A percentile compares a stretch with the other conserved stretches of the same genome.
phyloP scores from a whole-genome alignment of 1,284 basidiomycete genomes.

The Rhodotorula mucilaginosa region DNA sequence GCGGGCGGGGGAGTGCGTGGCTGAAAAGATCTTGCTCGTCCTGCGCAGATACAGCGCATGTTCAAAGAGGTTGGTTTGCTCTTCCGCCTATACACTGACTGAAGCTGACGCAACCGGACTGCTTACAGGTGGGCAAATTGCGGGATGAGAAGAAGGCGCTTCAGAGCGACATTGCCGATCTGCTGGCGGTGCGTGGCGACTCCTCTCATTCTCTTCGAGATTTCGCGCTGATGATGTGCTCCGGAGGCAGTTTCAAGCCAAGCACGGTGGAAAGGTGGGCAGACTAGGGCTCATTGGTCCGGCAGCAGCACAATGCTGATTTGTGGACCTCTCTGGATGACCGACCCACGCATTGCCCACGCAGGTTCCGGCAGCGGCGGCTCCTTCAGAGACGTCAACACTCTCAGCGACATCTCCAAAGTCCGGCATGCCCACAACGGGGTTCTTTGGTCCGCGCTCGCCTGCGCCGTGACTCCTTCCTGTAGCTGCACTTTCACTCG shows the following conservation, averaged over 20 bases:
- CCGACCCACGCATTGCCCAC: not conserved
- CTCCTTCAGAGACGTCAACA: not conserved
- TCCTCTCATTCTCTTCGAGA: too few relatives aligned
- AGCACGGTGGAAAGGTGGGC: slow-evolving; percentile 19
- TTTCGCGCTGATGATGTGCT: too few relatives aligned
- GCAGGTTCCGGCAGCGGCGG: not conserved
- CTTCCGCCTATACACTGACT: not conserved
- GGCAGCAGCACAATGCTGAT: not conserved
- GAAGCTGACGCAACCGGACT: too few relatives aligned
- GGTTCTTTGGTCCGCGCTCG: slow-evolving; percentile 23
- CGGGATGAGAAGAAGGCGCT: slow-evolving; percentile 37
- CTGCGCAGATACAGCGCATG: slow-evolving; percentile 35
- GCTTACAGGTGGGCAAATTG: slow-evolving; percentile 29
- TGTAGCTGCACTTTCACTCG: too few relatives aligned
- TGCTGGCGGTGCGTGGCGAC: slow-evolving; percentile 19
- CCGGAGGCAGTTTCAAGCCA: slow-evolving; percentile 23
- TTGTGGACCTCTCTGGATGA: too few relatives aligned
- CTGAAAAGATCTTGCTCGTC: not conserved
- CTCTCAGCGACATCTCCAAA: not conserved
- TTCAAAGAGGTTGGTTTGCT: slow-evolving; percentile 28
- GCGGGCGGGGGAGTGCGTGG: not conserved
- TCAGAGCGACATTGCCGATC: slow-evolving; percentile 34
- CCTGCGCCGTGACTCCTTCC: not conserved
- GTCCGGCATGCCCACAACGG: slow-evolving; percentile 4
- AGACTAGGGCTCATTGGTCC: too few relatives aligned